Conservation (phyloP, 768 basidiomycete species). For the Mycena galericulata region DNA sequence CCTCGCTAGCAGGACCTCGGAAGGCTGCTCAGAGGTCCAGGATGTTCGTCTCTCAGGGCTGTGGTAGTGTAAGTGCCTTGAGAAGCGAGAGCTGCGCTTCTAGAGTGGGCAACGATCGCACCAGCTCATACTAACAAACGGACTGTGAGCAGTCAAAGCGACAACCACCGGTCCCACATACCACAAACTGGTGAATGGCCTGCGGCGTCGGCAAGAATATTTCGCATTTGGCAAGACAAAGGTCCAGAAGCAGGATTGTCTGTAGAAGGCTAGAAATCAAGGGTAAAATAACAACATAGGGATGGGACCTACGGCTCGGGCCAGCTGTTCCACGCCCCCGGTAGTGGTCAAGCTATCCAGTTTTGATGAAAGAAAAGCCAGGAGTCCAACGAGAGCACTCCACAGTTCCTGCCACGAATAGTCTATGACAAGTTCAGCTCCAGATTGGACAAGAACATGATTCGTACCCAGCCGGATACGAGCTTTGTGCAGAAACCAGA, state of each 20-base stretch:
- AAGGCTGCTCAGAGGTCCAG: conserved; percentile 45
- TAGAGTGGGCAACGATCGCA: conserved; percentile 64
- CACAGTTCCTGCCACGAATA: conserved; percentile 78
- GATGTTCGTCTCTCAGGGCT: conserved; percentile 40
- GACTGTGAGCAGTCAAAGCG: neutral
- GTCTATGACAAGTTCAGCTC: conserved; percentile 50
- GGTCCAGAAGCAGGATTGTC: conserved; percentile 67
- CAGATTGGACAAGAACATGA: neutral
- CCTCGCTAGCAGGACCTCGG: conserved; percentile 52
- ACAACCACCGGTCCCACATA: conserved; percentile 48
- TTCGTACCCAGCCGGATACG: conserved; percentile 66
- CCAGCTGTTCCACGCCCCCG: conserved; percentile 63
- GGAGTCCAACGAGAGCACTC: conserved; percentile 64
- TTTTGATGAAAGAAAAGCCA: conserved; percentile 69
- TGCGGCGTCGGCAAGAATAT: conserved; percentile 63
- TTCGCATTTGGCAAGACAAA: conserved; percentile 65
- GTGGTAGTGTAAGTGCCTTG: conserved; percentile 51
- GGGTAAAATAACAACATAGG: neutral
- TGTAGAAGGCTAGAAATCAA: conserved; percentile 32
- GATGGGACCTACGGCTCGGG: conserved; percentile 60
- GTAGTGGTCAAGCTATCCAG: conserved; percentile 64
- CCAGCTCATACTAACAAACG: conserved; percentile 71
- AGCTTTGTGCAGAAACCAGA: conserved; percentile 69
- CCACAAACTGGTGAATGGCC: conserved; percentile 71
- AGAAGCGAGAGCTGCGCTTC: conserved; percentile 61